Evolutionary conservation across 257 asterid genomes (phyloP), one percentile per base, ranked within the genome.

Genomic region (Oldenlandia corymbosa): DNA sequence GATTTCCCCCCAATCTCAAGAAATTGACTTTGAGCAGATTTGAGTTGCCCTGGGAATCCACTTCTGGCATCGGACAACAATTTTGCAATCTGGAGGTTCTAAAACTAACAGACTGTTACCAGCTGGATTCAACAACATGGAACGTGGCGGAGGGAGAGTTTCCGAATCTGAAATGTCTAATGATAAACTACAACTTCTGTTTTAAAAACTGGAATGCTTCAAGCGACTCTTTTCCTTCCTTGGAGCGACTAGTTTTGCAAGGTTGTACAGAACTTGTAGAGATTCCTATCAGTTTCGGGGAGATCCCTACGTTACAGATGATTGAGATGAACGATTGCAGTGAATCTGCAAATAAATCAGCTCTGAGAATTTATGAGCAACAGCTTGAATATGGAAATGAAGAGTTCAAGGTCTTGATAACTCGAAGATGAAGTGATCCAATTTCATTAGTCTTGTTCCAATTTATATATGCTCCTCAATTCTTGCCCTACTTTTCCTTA

Each of bases 1-100:
- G 45, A 26, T 63, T 73, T 45, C 74, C 74, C n/a, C 0, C 16
- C 10, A 63, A 64, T 45, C 68, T 73, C 13, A 63, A 48, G 43
- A 68, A 68, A 23, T 17, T 73, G 39, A 63, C 71, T 21, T 51
- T 68, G 58, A 36, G 62, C 7, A 55, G 24, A 14, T 70, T 48
- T 62, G 14, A 24, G 20, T 0, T 43, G 32, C 61, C 75, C 17
- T 58, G 71, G 62, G 27, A 18, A 16, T 32, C 48, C n/a, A 55
- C 58, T 7, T 39, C 46, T 0, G 34, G 1, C 26, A 27, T 66
- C 9, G 11, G 11, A 3, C 36, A 0, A 18, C 63, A 54, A 2
- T 13, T 17, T n/a, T n/a, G n/a, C 10, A 54, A 66, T 27, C 52
- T 66, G 18, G 64, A 52, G 34, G 70, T 66, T 52, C 69, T 65